Evolutionary conservation across 2,329 filamentous ascomycete species (phyloP).

Genomic region (Neurospora crassa): DNA sequence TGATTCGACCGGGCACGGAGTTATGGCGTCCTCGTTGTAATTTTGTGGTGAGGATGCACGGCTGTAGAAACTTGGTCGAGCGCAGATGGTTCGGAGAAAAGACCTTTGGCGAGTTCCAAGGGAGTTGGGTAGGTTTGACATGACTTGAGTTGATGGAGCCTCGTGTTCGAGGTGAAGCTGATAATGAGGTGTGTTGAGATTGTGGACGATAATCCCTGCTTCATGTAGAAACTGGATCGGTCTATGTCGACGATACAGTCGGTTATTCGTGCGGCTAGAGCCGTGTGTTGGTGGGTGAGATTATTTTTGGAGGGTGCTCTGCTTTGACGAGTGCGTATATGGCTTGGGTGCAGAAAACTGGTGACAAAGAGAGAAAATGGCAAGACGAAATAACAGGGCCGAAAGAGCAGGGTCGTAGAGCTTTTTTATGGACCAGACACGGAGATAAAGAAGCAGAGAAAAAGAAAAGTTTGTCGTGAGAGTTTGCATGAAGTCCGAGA

Average conservation of each 20-base stretch:
- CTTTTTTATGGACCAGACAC: not conserved
- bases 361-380: not conserved
- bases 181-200: not conserved
- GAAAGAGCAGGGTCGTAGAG: not conserved
- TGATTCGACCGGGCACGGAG: conserved; percentile 2
- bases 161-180: not conserved
- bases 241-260: not conserved
- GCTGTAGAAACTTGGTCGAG: not conserved
- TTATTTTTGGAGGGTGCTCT: not conserved
- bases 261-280: not conserved
- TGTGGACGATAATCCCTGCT: not conserved
- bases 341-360: not conserved
- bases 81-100: not conserved
- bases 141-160: not conserved
- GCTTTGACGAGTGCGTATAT: not conserved
- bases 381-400: not conserved
- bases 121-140: not conserved
- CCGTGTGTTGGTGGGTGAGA: not conserved
- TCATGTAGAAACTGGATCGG: not conserved
- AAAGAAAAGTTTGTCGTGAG: not conserved
- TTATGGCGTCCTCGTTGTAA: conserved; percentile 8
- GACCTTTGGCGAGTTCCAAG: not conserved
- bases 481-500: not conserved
- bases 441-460: not conserved
- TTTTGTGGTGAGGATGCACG: not conserved